phyloP scores from a whole-genome alignment of 495 filamentous ascomycete genomes.

The Penicillium cataractarum region DNA sequence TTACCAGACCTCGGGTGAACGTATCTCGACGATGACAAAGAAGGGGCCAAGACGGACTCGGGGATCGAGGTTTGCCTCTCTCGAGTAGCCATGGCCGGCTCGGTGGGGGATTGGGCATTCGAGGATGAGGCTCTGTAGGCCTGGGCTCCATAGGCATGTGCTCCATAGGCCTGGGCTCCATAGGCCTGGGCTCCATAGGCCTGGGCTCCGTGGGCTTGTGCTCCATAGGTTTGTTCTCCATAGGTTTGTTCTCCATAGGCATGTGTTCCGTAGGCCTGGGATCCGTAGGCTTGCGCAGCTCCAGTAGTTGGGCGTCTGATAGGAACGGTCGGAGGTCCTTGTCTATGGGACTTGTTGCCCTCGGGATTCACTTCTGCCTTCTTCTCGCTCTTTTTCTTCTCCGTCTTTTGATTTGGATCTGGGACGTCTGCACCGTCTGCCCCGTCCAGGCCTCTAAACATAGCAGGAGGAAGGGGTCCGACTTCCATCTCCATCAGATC shows the following conservation, averaged over 20 bases:
- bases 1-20: not conserved
- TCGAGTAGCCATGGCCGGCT: not conserved
- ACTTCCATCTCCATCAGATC: constrained; percentile 28
- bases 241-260: no score
- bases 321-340: no score
- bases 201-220: no score
- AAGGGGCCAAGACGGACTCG: not conserved
- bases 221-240: no score
- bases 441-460: constrained; percentile 18
- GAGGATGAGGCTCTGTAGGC: not conserved
- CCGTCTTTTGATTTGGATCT: not conserved
- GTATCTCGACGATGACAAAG: not conserved
- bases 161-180: no score
- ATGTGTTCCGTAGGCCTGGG: no score
- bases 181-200: no score
- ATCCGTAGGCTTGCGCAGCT: no score
- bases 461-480: constrained; percentile 38
- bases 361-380: no score
- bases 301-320: no score
- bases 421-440: not conserved
- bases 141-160: no score
- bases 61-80: not conserved
- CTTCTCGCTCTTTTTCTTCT: not conserved
- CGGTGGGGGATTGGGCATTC: not conserved
- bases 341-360: no score